These are phyloP conservation scores for Cladosporium sp. DNA, from an alignment of 2,329 filamentous ascomycete genomes.

Conservation along the genomic window DNA sequence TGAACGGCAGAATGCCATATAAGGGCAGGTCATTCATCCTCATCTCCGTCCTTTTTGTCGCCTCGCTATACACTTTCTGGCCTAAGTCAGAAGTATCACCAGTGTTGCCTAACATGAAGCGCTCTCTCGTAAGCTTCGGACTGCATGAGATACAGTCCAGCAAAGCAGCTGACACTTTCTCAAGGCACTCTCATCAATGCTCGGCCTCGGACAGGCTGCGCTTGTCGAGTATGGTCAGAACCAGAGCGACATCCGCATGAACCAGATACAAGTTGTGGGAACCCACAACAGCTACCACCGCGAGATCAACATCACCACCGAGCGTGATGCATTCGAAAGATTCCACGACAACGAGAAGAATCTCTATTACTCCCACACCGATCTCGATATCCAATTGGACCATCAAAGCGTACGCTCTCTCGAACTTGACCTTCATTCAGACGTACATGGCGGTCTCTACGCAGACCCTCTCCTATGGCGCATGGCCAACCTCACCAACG, in stretches of 20 bases:
- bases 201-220: neutral
- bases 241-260: conserved; percentile 39
- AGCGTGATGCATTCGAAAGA: conserved; percentile 38
- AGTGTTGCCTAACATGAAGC: neutral
- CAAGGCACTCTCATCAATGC: conserved; percentile 10
- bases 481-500: conserved; percentile 35
- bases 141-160: too few species aligned
- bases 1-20: neutral
- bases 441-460: conserved; percentile 47
- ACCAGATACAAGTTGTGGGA: conserved; percentile 50
- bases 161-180: neutral
- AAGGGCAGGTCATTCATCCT: neutral
- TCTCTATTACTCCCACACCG: conserved; percentile 47
- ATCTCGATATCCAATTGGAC: conserved; percentile 42
- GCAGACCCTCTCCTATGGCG: conserved; percentile 42
- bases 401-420: conserved; percentile 46
- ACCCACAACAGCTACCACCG: conserved; percentile 52
- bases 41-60: neutral
- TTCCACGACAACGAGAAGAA: conserved; percentile 37
- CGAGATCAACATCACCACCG: conserved; percentile 40
- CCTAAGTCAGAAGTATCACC: too few species aligned
- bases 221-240: neutral
- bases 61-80: neutral
- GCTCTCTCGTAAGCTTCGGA: conserved; percentile 1
- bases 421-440: conserved; percentile 49